phyloP scores from a whole-genome alignment of 129 eudicot genomes.

The Helianthus tuberosus region DNA sequence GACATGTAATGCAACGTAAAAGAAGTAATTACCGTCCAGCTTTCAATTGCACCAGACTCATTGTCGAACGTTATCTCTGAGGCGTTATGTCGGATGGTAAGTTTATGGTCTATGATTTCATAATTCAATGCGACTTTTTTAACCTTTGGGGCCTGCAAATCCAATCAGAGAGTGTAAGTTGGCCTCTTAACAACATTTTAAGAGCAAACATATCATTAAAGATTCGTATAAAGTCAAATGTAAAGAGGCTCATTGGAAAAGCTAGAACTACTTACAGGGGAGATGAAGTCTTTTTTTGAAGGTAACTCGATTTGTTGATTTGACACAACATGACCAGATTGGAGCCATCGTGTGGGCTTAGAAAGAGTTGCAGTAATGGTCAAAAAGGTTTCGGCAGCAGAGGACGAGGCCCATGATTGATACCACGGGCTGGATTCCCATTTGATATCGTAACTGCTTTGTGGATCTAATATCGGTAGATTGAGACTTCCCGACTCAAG shows the following conservation, averaged over 20 bases:
- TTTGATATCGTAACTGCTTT: conserved; percentile 56
- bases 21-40: conserved; percentile 80
- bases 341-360: conserved; percentile 72
- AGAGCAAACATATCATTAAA: not conserved
- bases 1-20: conserved; percentile 6
- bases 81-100: conserved; percentile 45
- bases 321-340: conserved; percentile 72
- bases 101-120: conserved; percentile 53
- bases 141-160: conserved; percentile 50
- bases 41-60: conserved; percentile 68
- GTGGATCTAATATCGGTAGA: conserved; percentile 65
- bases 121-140: conserved; percentile 34
- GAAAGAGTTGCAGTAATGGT: conserved; percentile 63
- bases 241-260: not conserved
- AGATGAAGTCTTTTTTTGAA: conserved; percentile 40
- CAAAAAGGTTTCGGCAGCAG: conserved; percentile 60
- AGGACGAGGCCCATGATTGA: conserved; percentile 56
- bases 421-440: conserved; percentile 84
- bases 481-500: conserved; percentile 63
- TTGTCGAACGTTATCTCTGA: conserved; percentile 72
- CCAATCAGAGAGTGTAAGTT: conserved; percentile 18
- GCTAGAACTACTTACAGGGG: conserved; percentile 53
- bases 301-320: conserved; percentile 80
- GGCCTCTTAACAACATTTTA: conserved; percentile 18
- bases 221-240: conserved; percentile 5